Evolutionary conservation across 2,329 filamentous ascomycete genomes (phyloP).

Genomic region (Hypoxylon sp.): DNA sequence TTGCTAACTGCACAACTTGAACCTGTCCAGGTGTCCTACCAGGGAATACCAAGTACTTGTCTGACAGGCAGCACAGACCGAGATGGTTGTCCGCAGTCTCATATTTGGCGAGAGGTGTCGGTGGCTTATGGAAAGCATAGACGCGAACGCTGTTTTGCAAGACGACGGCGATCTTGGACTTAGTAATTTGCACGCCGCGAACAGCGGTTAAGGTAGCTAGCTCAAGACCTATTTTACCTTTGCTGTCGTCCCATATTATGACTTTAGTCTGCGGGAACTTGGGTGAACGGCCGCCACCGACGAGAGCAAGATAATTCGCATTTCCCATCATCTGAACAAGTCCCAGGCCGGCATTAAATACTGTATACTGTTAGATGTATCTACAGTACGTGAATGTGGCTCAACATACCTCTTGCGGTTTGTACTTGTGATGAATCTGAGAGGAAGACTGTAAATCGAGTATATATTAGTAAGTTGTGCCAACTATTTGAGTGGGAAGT

Average conservation of each 20-base stretch:
- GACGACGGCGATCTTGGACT: conserved; percentile 79
- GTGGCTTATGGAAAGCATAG: conserved; percentile 79
- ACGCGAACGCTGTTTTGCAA: conserved; percentile 83
- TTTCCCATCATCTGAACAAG: conserved; percentile 87
- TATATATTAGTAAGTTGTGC: conserved; percentile 42
- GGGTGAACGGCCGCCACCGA: conserved; percentile 85
- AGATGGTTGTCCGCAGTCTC: conserved; percentile 86
- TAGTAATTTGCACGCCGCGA: conserved; percentile 79
- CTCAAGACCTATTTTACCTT: conserved; percentile 74
- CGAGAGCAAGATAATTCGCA: conserved; percentile 86
- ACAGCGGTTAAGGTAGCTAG: conserved; percentile 85
- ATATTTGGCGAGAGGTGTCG: conserved; percentile 75
- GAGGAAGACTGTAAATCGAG: conserved; percentile 68
- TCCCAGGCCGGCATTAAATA: conserved; percentile 81
- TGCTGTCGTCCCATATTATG: conserved; percentile 91
- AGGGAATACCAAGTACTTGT: conserved; percentile 80
- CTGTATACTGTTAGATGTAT: conserved; percentile 32
- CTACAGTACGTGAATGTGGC: background rate
- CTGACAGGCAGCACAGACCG: conserved; percentile 80
- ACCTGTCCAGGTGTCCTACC: conserved; percentile 89
- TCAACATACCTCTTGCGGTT: conserved; percentile 58
- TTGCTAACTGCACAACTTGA: conserved; percentile 81
- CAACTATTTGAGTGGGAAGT: no score
- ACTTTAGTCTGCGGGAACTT: conserved; percentile 91
- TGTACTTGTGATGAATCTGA: conserved; percentile 76